Conservation (phyloP, 2,329 filamentous ascomycete genomes). For the Trichoderma cornu-damae region DNA sequence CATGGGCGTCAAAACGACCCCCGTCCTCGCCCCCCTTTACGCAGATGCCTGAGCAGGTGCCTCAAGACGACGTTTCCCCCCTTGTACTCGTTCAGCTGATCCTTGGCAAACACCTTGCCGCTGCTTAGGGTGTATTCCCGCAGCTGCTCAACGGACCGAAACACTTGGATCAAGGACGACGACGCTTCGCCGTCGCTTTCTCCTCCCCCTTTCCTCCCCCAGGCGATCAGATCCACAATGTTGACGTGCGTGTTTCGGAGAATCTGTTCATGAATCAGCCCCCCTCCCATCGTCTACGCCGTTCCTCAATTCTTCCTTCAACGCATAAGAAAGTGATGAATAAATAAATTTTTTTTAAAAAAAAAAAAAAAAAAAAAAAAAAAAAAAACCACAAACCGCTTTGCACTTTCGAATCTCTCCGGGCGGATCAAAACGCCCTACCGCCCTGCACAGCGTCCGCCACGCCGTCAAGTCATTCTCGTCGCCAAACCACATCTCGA, state of each 20-base stretch:
- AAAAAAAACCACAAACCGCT: not conserved
- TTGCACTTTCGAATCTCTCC: not conserved
- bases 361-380: not conserved
- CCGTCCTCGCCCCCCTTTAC: not conserved
- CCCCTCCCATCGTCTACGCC: not conserved
- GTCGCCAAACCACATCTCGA: not conserved
- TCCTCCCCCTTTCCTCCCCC: not conserved
- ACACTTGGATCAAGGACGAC: not conserved
- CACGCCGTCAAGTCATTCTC: not conserved
- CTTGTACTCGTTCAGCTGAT: not conserved
- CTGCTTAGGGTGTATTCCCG: not conserved
- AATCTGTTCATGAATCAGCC: not conserved
- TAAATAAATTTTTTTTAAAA: too few relatives aligned
- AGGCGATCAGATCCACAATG: not conserved
- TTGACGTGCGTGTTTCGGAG: slow-evolving; percentile 9
- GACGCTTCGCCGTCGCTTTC: not conserved
- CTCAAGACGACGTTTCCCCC: slow-evolving; percentile 4
- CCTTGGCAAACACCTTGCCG: not conserved
- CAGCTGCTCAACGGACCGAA: not conserved
- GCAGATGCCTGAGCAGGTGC: not conserved
- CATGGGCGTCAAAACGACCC: too few relatives aligned
- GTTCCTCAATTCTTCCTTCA: not conserved
- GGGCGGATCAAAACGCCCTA: not conserved
- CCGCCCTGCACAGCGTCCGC: not conserved
- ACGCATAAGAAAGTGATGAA: too few relatives aligned